Evolutionary conservation across 2,329 filamentous ascomycete species (phyloP), one percentile per base, ranked within the genome.

Genomic region (Fusarium zealandicum): DNA sequence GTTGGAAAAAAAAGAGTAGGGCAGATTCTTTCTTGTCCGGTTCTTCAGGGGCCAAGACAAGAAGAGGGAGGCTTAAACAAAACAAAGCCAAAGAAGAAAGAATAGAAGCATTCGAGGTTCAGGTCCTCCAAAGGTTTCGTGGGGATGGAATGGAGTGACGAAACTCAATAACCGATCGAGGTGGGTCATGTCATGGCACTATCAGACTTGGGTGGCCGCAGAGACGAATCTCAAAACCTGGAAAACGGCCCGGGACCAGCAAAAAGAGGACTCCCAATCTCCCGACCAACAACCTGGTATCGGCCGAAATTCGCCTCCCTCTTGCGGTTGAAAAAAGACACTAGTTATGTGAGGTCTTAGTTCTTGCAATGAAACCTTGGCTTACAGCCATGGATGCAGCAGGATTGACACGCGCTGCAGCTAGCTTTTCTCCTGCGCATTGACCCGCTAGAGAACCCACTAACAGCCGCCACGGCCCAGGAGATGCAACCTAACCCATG

Each of bases 81-180:
- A 38, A 50, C 25, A n/a, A 22, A 47, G 33, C 25, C 18, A 39
- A 36, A 54, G 37, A 37, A 46, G 49, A 40, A 57, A 32, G 25
- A 31, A 50, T 53, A 50, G 20, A 56, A 57, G 22, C 62, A 67
- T 67, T 67, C 64, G 64, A 54, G 37, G 28, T 31, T 31, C 28
- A 63, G 42, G 59, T 40, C 22, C 32, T 57, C 40, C 45, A 54
- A 67, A 37, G 48, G 51, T 51, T 49, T 63, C 52, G 50, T 60
- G 52, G 64, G 60, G 62, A n/a, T n/a, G n/a, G 22, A 64, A 66
- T 65, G 57, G 51, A 67, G 62, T 64, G 64, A 66, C 54, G 62
- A 65, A 62, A 61, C 59, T 66, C 48, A 50, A 66, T 59, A 53
- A 64, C 51, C 46, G 56, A 57, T 52, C 37, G 51, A 50, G 49